These are phyloP conservation scores for Huntiella savannae DNA, from an alignment of 2,329 filamentous ascomycete species.

Conservation along the genomic window DNA sequence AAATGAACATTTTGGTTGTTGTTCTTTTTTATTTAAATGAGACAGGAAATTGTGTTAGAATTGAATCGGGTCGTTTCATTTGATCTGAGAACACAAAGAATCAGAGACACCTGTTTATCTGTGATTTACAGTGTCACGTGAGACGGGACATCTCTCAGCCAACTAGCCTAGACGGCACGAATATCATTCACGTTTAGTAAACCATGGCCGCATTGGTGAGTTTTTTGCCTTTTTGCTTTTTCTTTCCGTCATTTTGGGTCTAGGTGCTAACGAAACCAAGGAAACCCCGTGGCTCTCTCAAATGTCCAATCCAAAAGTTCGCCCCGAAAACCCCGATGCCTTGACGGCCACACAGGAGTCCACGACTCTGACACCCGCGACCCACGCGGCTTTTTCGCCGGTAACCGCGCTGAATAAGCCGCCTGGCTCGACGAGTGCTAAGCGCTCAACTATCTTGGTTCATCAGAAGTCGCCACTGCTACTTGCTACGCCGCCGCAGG, in stretches of 20 bases:
- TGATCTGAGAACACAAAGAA: too few species aligned
- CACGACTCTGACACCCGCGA: slow-evolving; percentile 32
- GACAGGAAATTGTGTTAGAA: too few species aligned
- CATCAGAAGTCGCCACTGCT: slow-evolving; percentile 91
- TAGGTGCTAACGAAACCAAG: slow-evolving; percentile 5
- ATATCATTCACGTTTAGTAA: neutral
- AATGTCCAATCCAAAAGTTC: slow-evolving; percentile 12
- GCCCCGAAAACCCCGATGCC: slow-evolving; percentile 9
- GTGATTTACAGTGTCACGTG: neutral
- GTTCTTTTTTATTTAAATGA: too few species aligned
- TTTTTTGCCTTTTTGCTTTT: neutral
- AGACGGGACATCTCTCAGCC: neutral
- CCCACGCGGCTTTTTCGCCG: slow-evolving; percentile 79
- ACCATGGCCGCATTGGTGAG: slow-evolving; percentile 11
- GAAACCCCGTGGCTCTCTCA: slow-evolving; percentile 13
- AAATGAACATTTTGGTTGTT: too few species aligned
- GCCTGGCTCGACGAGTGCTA: slow-evolving; percentile 34
- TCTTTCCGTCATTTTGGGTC: slow-evolving; percentile 3
- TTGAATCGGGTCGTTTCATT: too few species aligned
- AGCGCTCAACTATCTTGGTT: slow-evolving; percentile 79
- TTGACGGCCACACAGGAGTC: slow-evolving; percentile 6
- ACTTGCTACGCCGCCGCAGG: slow-evolving; percentile 80
- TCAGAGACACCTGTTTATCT: too few species aligned
- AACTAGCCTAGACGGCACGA: neutral
- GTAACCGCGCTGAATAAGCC: slow-evolving; percentile 38